Evolutionary conservation across 805 yeast genomes (phyloP).

Genomic region (Candida maris): DNA sequence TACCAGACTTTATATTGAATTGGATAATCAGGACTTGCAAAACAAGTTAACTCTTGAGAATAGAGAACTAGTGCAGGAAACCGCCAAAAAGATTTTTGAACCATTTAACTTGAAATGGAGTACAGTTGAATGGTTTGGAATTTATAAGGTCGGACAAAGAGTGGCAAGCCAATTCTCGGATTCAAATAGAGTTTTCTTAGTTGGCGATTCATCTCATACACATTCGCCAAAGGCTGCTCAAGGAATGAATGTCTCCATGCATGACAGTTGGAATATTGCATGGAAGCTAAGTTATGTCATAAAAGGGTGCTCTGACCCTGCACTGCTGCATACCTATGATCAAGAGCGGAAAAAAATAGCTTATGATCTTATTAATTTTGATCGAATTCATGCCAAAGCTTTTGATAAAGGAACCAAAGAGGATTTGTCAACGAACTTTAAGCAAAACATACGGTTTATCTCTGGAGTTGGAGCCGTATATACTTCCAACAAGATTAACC

Average conservation of each 20-base stretch:
- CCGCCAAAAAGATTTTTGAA: constrained; percentile 20
- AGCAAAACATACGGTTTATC: constrained; percentile 16
- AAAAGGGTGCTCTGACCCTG: constrained; percentile 23
- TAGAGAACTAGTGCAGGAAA: constrained; percentile 19
- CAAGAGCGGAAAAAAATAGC: constrained; percentile 31
- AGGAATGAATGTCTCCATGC: constrained; percentile 33
- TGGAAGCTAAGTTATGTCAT: constrained; percentile 34
- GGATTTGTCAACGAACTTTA: constrained; percentile 14
- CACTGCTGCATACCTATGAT: constrained; percentile 29
- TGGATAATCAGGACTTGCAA: constrained; percentile 11
- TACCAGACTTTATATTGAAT: constrained; percentile 32
- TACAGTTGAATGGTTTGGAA: constrained; percentile 31
- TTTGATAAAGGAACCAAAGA: constrained; percentile 18
- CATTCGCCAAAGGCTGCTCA: constrained; percentile 36
- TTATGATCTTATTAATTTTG: constrained; percentile 32
- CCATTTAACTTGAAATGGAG: constrained; percentile 27
- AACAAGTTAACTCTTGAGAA: constrained; percentile 14
- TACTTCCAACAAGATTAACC: constrained; percentile 3
- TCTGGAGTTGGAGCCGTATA: constrained; percentile 24
- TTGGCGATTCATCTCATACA: constrained; percentile 33
- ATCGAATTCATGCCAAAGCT: constrained; percentile 35
- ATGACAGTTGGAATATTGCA: constrained; percentile 27
- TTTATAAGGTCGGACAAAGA: constrained; percentile 34
- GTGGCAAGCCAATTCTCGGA: constrained; percentile 21
- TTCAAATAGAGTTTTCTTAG: constrained; percentile 26